phyloP scores from a whole-genome alignment of 2,329 filamentous ascomycete species.

The Calcarisporium arbuscula region DNA sequence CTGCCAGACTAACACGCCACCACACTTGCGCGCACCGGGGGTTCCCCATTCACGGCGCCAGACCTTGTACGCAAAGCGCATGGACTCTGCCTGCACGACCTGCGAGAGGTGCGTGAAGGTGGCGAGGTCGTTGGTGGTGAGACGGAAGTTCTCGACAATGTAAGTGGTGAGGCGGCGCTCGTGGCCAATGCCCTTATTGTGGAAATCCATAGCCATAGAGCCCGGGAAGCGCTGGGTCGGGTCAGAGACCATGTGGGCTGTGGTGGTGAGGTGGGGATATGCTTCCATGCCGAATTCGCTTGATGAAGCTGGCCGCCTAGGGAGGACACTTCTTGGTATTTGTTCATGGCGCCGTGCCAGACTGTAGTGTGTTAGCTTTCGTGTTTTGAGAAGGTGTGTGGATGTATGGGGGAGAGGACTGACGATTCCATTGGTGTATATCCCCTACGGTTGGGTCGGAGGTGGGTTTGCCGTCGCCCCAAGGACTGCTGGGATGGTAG shows the following conservation, averaged over 20 bases:
- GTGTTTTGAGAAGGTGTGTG: neutral
- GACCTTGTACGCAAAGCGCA: slow-evolving; percentile 43
- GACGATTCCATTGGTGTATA: slow-evolving; percentile 64
- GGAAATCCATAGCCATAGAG: slow-evolving; percentile 70
- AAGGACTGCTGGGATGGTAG: slow-evolving; percentile 69
- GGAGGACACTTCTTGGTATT: slow-evolving; percentile 68
- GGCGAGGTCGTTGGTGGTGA: slow-evolving; percentile 48
- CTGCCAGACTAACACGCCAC: slow-evolving; percentile 62
- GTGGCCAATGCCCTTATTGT: slow-evolving; percentile 77
- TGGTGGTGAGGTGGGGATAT: slow-evolving; percentile 62
- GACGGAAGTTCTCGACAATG: slow-evolving; percentile 67
- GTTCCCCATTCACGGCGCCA: slow-evolving; percentile 58
- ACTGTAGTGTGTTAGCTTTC: slow-evolving; percentile 31
- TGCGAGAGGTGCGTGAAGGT: slow-evolving; percentile 70
- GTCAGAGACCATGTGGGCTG: slow-evolving; percentile 56
- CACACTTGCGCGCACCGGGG: slow-evolving; percentile 48
- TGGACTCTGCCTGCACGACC: slow-evolving; percentile 46
- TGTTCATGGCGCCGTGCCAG: slow-evolving; percentile 65
- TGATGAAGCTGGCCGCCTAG: slow-evolving; percentile 70
- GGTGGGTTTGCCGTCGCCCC: slow-evolving; percentile 53
- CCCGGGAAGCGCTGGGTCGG: slow-evolving; percentile 53
- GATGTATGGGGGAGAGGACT: slow-evolving; percentile 2
- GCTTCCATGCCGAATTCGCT: slow-evolving; percentile 71
- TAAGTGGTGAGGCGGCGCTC: slow-evolving; percentile 70
- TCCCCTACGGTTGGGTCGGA: slow-evolving; percentile 65